Percentiles rank a stretch among this genome's conserved stretches.
Evolutionary conservation across 768 basidiomycete genomes (phyloP).

Genomic region (Candolleomyces efflorescens): DNA sequence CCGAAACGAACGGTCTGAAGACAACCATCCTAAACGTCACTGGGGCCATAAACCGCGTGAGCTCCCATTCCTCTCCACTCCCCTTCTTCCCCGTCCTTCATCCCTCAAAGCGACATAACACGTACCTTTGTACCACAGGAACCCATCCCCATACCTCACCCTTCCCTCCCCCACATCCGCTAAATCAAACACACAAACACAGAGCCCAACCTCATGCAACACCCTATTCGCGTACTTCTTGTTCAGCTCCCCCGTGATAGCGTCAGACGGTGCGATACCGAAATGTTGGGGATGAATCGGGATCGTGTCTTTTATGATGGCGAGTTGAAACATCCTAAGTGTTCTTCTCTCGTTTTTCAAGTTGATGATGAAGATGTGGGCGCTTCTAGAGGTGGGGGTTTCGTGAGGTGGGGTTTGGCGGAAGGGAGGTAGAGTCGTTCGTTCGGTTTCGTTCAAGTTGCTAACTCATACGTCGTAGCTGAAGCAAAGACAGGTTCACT

Average conservation of each 20-base stretch:
- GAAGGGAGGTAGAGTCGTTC: too few relatives aligned
- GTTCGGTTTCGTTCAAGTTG: too few relatives aligned
- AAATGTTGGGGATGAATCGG: conserved; percentile 88
- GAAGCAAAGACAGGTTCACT: too few relatives aligned
- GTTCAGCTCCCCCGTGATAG: conserved; percentile 83
- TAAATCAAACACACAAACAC: conserved; percentile 87
- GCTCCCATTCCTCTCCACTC: neutral
- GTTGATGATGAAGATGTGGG: too few relatives aligned
- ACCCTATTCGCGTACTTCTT: conserved; percentile 94
- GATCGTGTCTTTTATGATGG: conserved; percentile 70
- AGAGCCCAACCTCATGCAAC: conserved; percentile 87
- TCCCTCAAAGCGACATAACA: too few relatives aligned
- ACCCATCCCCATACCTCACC: conserved; percentile 91
- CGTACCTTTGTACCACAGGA: conserved; percentile 90
- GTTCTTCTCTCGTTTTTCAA: too few relatives aligned
- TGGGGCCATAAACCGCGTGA: conserved; percentile 25
- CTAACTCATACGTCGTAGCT: too few relatives aligned
- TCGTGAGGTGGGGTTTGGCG: too few relatives aligned
- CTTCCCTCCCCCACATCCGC: conserved; percentile 86
- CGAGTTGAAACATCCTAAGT: neutral
- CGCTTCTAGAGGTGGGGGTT: too few relatives aligned
- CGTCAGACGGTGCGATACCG: conserved; percentile 68
- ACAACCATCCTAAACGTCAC: conserved; percentile 88
- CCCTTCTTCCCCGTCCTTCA: too few relatives aligned
- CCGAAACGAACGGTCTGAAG: conserved; percentile 87